Evolutionary conservation across 2,329 filamentous ascomycete species (phyloP).

Genomic region (Phyllosticta ampelicida): DNA sequence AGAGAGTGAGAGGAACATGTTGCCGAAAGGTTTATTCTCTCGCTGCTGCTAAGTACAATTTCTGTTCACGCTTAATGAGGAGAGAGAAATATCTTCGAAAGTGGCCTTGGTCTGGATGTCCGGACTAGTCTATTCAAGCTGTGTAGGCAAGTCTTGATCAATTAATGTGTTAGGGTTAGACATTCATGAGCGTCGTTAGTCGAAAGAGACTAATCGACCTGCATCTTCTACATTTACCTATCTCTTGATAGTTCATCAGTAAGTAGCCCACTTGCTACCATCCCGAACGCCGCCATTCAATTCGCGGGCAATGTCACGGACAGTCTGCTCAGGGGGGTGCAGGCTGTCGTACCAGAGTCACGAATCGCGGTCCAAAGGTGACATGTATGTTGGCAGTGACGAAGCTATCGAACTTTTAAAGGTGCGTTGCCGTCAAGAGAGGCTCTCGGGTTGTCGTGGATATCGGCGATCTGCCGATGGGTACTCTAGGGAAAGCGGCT

Average conservation of each 20-base stretch:
- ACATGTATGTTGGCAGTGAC: conserved; percentile 40
- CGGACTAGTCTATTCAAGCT: background rate
- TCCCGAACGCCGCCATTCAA: conserved; percentile 47
- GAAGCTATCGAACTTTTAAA: conserved; percentile 49
- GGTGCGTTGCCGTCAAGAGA: conserved; percentile 55
- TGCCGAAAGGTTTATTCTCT: no score
- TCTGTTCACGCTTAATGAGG: no score
- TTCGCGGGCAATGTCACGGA: conserved; percentile 45
- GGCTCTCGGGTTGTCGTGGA: conserved; percentile 47
- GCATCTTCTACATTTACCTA: background rate
- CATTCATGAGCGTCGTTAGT: background rate
- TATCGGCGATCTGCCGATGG: conserved; percentile 44
- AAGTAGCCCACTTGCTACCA: conserved; percentile 35
- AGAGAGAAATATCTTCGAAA: no score
- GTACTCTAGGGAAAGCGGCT: background rate
- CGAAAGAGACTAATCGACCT: background rate
- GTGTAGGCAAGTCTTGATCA: background rate
- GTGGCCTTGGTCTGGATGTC: no score
- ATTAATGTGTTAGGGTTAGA: background rate
- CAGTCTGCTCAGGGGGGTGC: conserved; percentile 57
- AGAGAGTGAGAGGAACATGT: no score
- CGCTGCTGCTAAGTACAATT: no score
- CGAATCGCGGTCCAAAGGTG: conserved; percentile 21
- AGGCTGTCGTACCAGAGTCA: conserved; percentile 67
- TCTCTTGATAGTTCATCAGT: conserved; percentile 22